Evolutionary conservation across 2,329 filamentous ascomycete species (phyloP).

Genomic region (Alternaria triticina): DNA sequence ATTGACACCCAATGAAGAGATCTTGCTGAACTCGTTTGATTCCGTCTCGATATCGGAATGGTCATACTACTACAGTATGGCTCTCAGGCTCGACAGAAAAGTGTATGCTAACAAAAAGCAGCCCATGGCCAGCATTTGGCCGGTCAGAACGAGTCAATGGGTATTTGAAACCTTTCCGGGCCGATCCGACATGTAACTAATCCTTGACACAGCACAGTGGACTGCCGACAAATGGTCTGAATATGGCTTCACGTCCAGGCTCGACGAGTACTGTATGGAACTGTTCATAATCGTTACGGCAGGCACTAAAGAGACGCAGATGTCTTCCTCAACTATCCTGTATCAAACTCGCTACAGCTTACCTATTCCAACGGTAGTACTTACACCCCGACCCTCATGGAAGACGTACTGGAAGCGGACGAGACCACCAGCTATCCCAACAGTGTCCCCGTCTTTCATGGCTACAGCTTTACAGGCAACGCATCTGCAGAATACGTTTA

Average conservation of each 20-base stretch:
- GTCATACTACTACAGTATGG: conserved; percentile 48
- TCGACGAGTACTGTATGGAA: conserved; percentile 45
- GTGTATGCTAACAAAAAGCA: conserved; percentile 14
- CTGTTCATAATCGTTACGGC: not conserved
- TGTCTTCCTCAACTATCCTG: conserved; percentile 48
- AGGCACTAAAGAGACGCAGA: conserved; percentile 20
- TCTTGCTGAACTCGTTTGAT: conserved; percentile 51
- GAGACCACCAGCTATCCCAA: conserved; percentile 47
- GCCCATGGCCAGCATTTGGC: conserved; percentile 45
- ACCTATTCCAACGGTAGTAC: conserved; percentile 45
- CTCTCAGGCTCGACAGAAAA: not conserved
- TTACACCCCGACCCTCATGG: conserved; percentile 37
- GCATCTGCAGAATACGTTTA: conserved; percentile 57
- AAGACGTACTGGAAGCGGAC: conserved; percentile 44
- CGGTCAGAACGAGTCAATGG: conserved; percentile 44
- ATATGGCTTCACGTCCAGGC: conserved; percentile 44
- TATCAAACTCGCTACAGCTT: conserved; percentile 43
- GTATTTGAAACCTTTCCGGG: not conserved
- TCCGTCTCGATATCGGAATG: conserved; percentile 48
- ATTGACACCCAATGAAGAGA: conserved; percentile 46
- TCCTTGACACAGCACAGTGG: conserved; percentile 40
- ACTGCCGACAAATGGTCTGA: conserved; percentile 47
- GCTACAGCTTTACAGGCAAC: conserved; percentile 55
- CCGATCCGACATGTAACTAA: not conserved
- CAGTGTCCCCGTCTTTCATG: conserved; percentile 55